Evolutionary conservation across 306 rosid genomes (phyloP).

Genomic region (Fragaria vesca): DNA sequence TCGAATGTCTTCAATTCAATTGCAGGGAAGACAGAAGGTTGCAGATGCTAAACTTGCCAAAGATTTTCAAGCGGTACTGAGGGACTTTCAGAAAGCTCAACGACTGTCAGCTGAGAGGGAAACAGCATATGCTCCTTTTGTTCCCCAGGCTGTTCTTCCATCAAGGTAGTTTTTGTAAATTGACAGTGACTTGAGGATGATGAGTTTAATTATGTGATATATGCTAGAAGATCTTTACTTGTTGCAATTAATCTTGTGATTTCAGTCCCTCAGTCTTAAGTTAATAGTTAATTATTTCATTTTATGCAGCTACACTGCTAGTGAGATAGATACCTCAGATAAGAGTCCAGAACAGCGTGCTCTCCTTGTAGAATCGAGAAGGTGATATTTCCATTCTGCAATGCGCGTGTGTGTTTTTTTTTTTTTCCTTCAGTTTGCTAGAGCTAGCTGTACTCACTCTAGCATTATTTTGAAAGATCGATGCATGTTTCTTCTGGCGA

Average conservation of each 20-base stretch:
- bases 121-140: constrained; percentile 83
- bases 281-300: constrained; percentile 11
- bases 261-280: not conserved
- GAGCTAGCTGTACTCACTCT: not conserved
- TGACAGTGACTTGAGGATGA: not conserved
- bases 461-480: not conserved
- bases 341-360: constrained; percentile 74
- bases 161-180: constrained; percentile 49
- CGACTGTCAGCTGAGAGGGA: constrained; percentile 98
- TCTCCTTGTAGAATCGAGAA: constrained; percentile 77
- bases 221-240: constrained; percentile 1
- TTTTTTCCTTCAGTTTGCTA: not conserved
- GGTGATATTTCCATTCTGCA: constrained; percentile 44
- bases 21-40: constrained; percentile 87
- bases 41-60: constrained; percentile 97
- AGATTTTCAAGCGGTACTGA: constrained; percentile 92
- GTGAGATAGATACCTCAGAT: constrained; percentile 56
- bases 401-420: not conserved
- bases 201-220: not conserved
- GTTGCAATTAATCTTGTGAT: not conserved
- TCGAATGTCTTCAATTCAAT: constrained; percentile 16
- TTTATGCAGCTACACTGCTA: constrained; percentile 63
- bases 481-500: not conserved
- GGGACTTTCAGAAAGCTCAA: constrained; percentile 95
- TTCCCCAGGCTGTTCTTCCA: constrained; percentile 69